Evolutionary conservation across 116 monocot genomes (phyloP), one percentile per base, ranked within the genome.

Genomic region (Trichopus zeylanicus): DNA sequence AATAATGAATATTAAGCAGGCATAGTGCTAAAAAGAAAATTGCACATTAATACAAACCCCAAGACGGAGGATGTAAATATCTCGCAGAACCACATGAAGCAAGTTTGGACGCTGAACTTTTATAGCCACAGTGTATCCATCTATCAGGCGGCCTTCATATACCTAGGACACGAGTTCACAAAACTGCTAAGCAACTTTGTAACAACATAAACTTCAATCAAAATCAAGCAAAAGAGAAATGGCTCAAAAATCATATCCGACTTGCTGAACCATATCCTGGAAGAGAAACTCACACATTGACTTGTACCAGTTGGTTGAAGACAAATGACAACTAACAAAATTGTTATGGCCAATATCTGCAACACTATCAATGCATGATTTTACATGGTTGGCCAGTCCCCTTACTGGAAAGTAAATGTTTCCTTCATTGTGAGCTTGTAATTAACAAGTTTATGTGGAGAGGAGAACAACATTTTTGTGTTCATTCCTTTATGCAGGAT

Each of bases 41-140:
- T 48, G 61, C 18, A 51, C 24, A 1, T 24, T 25, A 66, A 55
- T 63, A 82, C 86, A 33, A 63, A 95, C 94, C 83, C 90, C 94
- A 70, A 95, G 80, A 46, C 94, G 89, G 31, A 95, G 73, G 69
- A 95, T 89, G 67, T 95, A 95, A 38, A 95, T 80, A 75, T 95
- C 94, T 56, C 80, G 81, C 18, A 72, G 70, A 64, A 95, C 90
- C 6, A 67, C 65, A 84, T 73, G 90, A 59, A 86, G 86, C 71
- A 95, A 72, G 60, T 86, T 70, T 38, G 94, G 94, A 7, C 94
- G 89, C 52, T 89, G 94, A 58, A 95, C 90, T 75, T 95, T 95
- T 59, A 95, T 62, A 51, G 90, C 94, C 24, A 95, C 94, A 63
- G 34, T 31, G 37, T 34, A 74, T 18, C 94, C 94, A 74, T 95